Base-by-base conservation (phyloP, 345 rosid species). In the Aegle marmelos region DNA sequence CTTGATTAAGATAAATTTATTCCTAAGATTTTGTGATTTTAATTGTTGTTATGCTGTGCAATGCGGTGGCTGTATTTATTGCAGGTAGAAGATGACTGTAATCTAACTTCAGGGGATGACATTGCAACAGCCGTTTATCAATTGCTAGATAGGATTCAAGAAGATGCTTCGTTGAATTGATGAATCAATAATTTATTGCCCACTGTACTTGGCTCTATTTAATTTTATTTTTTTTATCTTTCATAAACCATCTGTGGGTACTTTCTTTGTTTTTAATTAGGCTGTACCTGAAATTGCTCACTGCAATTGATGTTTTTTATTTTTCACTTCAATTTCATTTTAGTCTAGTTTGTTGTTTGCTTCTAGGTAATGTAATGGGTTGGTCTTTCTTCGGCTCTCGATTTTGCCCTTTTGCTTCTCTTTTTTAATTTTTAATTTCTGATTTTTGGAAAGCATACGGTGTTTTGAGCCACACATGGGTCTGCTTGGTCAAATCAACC, bases 61-160 rank as follows among this genome's bases (percentile, higher is more conserved):
- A 27, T 27, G 14, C n/a, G 59, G n/a, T 73, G 50, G 16, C 19
- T 66, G 21, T 22, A 68, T 50, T 58, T 21, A 71, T 63, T 85
- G 88, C 93, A 95, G 99, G 91, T 91, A 60, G 99, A 93, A 86
- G 99, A 95, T 81, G 90, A 82, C 60, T 93, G 98, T 83, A 88
- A 79, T 81, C 87, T 93, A 77, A 89, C 80, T 76, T 80, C 99
- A 54, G 99, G 83, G 66, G 90, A 93, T 77, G 97, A 91, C 67
- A 91, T 95, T 75, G 88, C 98, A 5, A 82, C 92, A 17, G 91
- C 94, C 24, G 93, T 89, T 75, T 74, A 89, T 74, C 85, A 91
- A 82, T 75, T 93, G 86, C 80, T 95, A 75, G 79, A 81, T 82
- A 82, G 87, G 88, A 91, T 87, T 84, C 89, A 92, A 62, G 86